Evolutionary conservation across 768 basidiomycete species (phyloP), one percentile per base, ranked within the genome.

Genomic region (Daedalea quercina): DNA sequence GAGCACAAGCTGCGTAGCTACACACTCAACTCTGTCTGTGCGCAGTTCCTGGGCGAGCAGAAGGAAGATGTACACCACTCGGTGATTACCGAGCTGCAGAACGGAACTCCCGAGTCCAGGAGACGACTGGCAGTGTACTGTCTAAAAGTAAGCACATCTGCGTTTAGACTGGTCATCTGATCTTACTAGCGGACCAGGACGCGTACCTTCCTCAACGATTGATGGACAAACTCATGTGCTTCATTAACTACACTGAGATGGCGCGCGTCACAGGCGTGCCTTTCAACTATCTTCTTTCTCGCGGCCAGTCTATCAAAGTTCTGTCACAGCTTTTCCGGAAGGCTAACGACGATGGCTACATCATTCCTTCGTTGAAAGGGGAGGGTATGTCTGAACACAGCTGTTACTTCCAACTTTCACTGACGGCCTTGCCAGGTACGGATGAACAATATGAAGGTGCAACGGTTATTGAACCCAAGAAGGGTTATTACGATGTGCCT

Each of bases 221-320:
- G 35, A 78, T 99, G 68, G 96, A 98, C 69, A 99, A 98, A 68
- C 76, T 99, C 28, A 97, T 98, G 96, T 98, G 93, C 57, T 94
- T 99, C 63, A 86, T 99, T 68, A 99, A 99, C 68, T 97, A 96
- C 64, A 86, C 83, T 44, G 96, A 99, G 68, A 98, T 99, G 96
- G 80, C 96, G n/a, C 90, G 96, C 67, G 96, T 99, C 3, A 99
- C 96, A 0, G 96, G 96, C n/a, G 94, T 99, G 11, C 96, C 96
- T 0, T 99, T 99, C 80, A 98, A 97, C 64, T 97, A 82, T 66
- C 78, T 99, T 7, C 76, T 99, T 8, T 78, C 94, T 19, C 82
- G 95, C 37, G 96, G 96, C 1, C 96, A 99, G 67, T 97, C 95
- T 40, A 97, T 99, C 78, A 99, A 98, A 66, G 96, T 99, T 44